These are phyloP conservation scores for Arthrobotrys megalospora DNA, from an alignment of 2,329 filamentous ascomycete species.

Conservation along the genomic window DNA sequence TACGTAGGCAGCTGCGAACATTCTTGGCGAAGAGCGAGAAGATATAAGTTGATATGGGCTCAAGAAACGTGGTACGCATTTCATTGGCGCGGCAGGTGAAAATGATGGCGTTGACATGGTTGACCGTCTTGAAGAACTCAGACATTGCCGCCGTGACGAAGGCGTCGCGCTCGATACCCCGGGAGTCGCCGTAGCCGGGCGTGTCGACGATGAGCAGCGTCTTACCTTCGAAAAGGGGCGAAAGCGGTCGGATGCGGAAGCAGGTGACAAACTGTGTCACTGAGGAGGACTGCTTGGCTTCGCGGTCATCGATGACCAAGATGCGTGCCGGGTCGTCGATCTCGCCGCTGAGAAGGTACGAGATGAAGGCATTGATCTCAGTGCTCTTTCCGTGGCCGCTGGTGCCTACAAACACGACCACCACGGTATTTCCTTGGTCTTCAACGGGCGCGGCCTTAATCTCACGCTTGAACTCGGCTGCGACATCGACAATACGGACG, in stretches of 20 bases:
- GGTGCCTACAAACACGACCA: neutral
- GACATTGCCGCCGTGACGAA: constrained; percentile 14
- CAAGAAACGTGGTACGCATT: neutral
- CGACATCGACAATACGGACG: constrained; percentile 6
- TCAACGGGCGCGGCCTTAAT: neutral
- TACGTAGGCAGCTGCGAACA: neutral
- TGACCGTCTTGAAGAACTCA: constrained; percentile 4
- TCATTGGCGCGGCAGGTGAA: constrained; percentile 3
- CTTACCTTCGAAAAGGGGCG: neutral
- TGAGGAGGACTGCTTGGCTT: neutral
- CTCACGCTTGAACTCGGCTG: constrained; percentile 8
- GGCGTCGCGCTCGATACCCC: neutral
- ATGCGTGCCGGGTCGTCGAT: constrained; percentile 8
- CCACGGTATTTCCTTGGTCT: neutral
- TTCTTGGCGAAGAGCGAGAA: constrained; percentile 12
- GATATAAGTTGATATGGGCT: neutral
- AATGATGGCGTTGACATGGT: constrained; percentile 1
- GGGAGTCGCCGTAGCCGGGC: neutral
- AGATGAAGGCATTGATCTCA: constrained; percentile 4
- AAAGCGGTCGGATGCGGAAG: constrained; percentile 16
- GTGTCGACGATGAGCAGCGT: constrained; percentile 10
- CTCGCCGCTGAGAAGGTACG: neutral
- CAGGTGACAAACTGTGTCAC: constrained; percentile 5
- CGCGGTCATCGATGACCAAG: constrained; percentile 1
- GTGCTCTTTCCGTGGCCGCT: constrained; percentile 3